A percentile compares a stretch with the other conserved stretches of the same genome.
Evolutionary conservation across 2,329 filamentous ascomycete species (phyloP).

Genomic region (Sphaerulina populicola): DNA sequence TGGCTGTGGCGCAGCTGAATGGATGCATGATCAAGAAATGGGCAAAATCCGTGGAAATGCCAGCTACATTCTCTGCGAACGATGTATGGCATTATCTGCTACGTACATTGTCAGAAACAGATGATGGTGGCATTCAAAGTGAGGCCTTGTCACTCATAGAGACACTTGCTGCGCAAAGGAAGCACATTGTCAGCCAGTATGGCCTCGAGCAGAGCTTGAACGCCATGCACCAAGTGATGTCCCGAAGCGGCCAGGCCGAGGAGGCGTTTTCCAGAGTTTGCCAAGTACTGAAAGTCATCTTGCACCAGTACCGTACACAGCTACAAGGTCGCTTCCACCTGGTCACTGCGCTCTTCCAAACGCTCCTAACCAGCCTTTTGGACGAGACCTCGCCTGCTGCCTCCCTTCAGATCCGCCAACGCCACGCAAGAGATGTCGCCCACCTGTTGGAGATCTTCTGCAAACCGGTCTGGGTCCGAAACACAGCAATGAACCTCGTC

Average conservation of each 20-base stretch:
- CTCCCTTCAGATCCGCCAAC: constrained; percentile 21
- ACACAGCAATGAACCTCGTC: constrained; percentile 38
- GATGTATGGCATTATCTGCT: constrained; percentile 6
- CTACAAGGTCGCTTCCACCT: constrained; percentile 55
- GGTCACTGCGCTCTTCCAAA: constrained; percentile 48
- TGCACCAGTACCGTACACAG: constrained; percentile 51
- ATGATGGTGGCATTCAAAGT: neutral
- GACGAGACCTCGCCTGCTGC: constrained; percentile 23
- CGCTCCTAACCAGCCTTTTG: constrained; percentile 50
- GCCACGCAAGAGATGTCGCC: constrained; percentile 45
- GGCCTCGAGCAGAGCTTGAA: constrained; percentile 37
- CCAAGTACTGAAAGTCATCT: constrained; percentile 44
- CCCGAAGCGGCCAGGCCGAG: constrained; percentile 24
- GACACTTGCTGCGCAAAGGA: constrained; percentile 23
- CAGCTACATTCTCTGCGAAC: neutral
- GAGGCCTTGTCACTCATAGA: constrained; percentile 17
- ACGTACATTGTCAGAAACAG: neutral
- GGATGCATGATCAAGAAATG: neutral
- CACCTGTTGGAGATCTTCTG: constrained; percentile 53
- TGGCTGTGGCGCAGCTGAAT: neutral
- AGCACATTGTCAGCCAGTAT: constrained; percentile 39
- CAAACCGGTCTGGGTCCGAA: constrained; percentile 48
- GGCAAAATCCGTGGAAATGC: neutral
- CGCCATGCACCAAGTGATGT: constrained; percentile 31
- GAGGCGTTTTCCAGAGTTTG: constrained; percentile 49